Base-by-base conservation (phyloP, 139 green algal species). In the Trebouxia sp. region DNA sequence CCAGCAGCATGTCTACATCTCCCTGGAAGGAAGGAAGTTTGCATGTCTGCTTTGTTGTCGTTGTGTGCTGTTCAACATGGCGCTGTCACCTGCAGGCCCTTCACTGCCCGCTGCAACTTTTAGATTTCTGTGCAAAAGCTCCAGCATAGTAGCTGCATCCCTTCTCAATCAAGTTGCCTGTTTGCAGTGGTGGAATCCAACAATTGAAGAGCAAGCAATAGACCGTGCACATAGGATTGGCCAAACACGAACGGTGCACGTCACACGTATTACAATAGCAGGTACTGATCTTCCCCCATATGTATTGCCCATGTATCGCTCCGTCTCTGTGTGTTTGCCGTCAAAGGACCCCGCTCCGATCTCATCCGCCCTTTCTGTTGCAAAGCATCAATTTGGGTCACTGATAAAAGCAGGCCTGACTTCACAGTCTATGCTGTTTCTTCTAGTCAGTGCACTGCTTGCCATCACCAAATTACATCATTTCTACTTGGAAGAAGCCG, bases 171-270 rank as follows among this genome's bases (percentile, higher is more conserved):
- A 11, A 39, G 26, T 50, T 58, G 67, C 85, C 32, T 83, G 96
- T 80, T 91, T 97, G 80, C 83, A 94, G 35, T 97, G 95, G 94
- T 97, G 93, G 92, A 93, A 92, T 62, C 86, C 86, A 14, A 79
- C 75, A 9, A 87, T 92, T 38, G 92, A 95, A 80, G 91, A 96
- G 50, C 93, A 97, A 88, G 96, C 96, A 80, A 97, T 98, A 30
- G 95, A 98, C 87, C 76, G 96, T 1, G 90, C 90, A 14, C 96
- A 99, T 81, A 87, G 95, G 48, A 97, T 98, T 38, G 95, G 95
- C 3, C 90, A 94, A 79, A 92, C 83, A 0, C 83, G 85, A 20
- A 79, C 85, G 1, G 92, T 97, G 30, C 75, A 92, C 15, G 95
- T 98, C 32, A 94, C 87, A 12, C 89, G 94, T 72, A 90, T 97